Evolutionary conservation across 306 rosid species (phyloP), one percentile per base, ranked within the genome.

Genomic region (Citrullus colocynthis): DNA sequence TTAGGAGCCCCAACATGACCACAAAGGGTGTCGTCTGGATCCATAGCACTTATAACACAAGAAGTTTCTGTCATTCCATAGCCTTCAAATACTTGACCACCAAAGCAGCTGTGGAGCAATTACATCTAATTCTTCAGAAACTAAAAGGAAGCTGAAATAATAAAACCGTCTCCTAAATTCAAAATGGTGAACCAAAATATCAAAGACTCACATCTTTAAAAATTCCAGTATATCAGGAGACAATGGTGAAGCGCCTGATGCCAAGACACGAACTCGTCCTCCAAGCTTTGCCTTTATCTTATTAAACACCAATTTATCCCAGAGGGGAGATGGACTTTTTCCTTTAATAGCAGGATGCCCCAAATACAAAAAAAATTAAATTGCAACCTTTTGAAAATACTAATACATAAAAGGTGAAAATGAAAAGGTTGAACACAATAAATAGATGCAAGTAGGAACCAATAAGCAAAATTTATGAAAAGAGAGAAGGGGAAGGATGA

Each of bases 1-100:
- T 82, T 92, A 75, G 99, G 97, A 81, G 97, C 83, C 72, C 99
- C 99, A 81, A 96, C 99, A 62, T 96, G 99, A 48, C 99, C 99
- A 56, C 84, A 65, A 78, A 89, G 81, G 16, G 20, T 80, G 84
- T 96, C 99, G 75, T 86, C 86, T 49, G 41, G 85, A 59, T 96
- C 90, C 83, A 92, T 89, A 78, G 80, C 70, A 76, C 91, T 91
- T 81, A 96, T 89, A 64, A 91, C 85, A 85, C 99, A 92, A 75
- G 98, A 85, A 69, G 85, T 96, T 84, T 96, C 99, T 0, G 99
- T 96, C 99, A 96, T 96, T 83, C 99, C 99, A 85, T 96, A 96
- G 75, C 99, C 99, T 87, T 96, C 98, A 59, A 81, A 24, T 72
- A 96, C 86, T 80, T 82, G 85, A 79, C 96, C 84, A 65, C 99